Evolutionary conservation across 2,329 filamentous ascomycete species (phyloP).

Genomic region (Sphaerostilbella broomeana): DNA sequence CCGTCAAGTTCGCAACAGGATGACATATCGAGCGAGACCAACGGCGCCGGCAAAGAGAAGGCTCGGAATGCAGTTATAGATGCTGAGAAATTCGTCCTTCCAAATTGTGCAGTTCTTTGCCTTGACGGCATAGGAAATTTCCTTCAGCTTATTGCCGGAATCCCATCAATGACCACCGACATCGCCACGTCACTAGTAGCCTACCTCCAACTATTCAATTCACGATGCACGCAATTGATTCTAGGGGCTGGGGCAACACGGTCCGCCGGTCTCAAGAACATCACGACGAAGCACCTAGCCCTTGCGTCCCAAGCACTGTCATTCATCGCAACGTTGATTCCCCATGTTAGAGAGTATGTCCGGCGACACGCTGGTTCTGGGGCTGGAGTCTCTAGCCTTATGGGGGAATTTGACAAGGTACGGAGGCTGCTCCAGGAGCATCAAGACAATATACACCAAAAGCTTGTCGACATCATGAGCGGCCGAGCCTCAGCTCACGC

Average conservation of each 20-base stretch:
- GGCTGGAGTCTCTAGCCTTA: constrained; percentile 49
- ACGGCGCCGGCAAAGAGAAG: constrained; percentile 54
- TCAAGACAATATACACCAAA: constrained; percentile 84
- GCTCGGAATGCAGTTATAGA: constrained; percentile 71
- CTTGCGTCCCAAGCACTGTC: constrained; percentile 83
- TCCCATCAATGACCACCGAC: constrained; percentile 83
- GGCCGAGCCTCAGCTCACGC: constrained; percentile 67
- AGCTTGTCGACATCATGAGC: constrained; percentile 88
- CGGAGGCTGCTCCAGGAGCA: constrained; percentile 81
- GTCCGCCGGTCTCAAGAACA: constrained; percentile 87
- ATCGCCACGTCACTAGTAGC: constrained; percentile 73
- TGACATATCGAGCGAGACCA: constrained; percentile 35
- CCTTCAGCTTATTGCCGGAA: constrained; percentile 72
- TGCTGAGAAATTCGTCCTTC: constrained; percentile 77
- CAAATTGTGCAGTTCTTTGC: constrained; percentile 74
- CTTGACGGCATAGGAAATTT: constrained; percentile 77
- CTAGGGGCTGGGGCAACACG: constrained; percentile 86
- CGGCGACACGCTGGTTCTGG: constrained; percentile 62
- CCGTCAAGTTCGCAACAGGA: constrained; percentile 29
- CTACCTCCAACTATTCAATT: constrained; percentile 91
- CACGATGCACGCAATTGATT: constrained; percentile 90
- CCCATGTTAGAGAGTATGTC: constrained; percentile 86
- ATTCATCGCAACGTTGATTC: constrained; percentile 80
- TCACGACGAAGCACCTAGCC: constrained; percentile 90
- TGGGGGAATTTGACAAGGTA: constrained; percentile 84